Evolutionary conservation across 2,329 filamentous ascomycete species (phyloP).

Genomic region (Cytospora schulzeri): DNA sequence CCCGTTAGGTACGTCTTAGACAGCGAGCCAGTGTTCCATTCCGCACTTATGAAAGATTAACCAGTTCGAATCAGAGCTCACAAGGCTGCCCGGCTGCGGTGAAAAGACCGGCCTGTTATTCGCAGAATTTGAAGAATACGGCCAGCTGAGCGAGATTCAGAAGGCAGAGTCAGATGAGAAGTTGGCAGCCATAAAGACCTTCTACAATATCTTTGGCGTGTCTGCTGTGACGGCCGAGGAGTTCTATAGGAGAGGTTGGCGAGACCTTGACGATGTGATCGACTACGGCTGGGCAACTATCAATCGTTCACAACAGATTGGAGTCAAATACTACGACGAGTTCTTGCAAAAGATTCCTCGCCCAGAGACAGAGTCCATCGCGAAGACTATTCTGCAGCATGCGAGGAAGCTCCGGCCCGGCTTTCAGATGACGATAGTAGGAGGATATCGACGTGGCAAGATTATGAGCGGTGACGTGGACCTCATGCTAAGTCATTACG

Average conservation of each 20-base stretch:
- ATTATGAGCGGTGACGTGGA: conserved; percentile 78
- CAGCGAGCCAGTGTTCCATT: not conserved
- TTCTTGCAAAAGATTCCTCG: conserved; percentile 73
- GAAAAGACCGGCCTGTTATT: conserved; percentile 77
- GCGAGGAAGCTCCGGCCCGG: conserved; percentile 63
- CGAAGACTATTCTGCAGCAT: conserved; percentile 62
- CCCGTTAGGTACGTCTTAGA: conserved; percentile 43
- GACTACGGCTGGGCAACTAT: conserved; percentile 78
- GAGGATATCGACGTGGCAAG: conserved; percentile 82
- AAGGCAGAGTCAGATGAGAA: conserved; percentile 65
- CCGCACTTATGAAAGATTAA: not conserved
- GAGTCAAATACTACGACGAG: conserved; percentile 91
- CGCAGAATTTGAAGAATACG: conserved; percentile 68
- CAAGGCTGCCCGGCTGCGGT: conserved; percentile 75
- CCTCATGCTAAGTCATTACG: conserved; percentile 77
- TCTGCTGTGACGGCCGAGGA: conserved; percentile 78
- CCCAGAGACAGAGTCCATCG: conserved; percentile 72
- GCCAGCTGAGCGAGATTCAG: conserved; percentile 63
- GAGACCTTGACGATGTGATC: conserved; percentile 81
- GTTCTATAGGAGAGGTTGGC: conserved; percentile 80
- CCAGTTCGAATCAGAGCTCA: conserved; percentile 44
- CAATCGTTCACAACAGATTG: conserved; percentile 85
- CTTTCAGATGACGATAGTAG: conserved; percentile 66
- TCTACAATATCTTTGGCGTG: conserved; percentile 92
- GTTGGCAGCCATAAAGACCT: conserved; percentile 66